Conservation (phyloP, 1,284 basidiomycete species). For the Porogramme epimiltina region DNA sequence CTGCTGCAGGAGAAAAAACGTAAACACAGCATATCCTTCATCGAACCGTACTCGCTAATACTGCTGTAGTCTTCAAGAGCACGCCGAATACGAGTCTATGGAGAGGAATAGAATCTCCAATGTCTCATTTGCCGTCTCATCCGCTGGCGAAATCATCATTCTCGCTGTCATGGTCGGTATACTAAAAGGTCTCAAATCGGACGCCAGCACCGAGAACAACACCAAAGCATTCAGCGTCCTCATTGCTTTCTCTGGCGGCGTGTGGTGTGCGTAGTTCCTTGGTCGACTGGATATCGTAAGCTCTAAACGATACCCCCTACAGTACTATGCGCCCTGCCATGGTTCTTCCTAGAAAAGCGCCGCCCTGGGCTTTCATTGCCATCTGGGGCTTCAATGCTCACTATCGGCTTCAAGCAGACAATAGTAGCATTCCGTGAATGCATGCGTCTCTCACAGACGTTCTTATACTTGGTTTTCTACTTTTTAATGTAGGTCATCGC, state of each 20-base stretch:
- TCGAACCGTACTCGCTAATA: not conserved
- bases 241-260: conserved; percentile 74
- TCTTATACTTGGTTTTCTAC: conserved; percentile 75
- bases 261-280: conserved; percentile 60
- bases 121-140: conserved; percentile 75
- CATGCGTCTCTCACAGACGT: conserved; percentile 73
- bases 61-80: conserved; percentile 50
- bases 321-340: conserved; percentile 76
- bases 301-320: conserved; percentile 6
- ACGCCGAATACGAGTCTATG: conserved; percentile 65
- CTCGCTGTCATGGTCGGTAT: conserved; percentile 81
- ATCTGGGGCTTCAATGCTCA: conserved; percentile 60
- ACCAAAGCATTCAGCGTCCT: conserved; percentile 76
- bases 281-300: conserved; percentile 7
- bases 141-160: conserved; percentile 71
- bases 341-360: conserved; percentile 75
- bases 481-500: conserved; percentile 66
- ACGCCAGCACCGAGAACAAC: conserved; percentile 71
- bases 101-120: conserved; percentile 80
- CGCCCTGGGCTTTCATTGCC: conserved; percentile 70
- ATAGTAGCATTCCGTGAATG: conserved; percentile 70
- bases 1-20: conserved; percentile 47
- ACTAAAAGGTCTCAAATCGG: conserved; percentile 65
- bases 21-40: conserved; percentile 28
- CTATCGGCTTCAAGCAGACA: conserved; percentile 72